Evolutionary conservation across 108 stramenopile species (phyloP).

Genomic region (Mediolabrus comicus): DNA sequence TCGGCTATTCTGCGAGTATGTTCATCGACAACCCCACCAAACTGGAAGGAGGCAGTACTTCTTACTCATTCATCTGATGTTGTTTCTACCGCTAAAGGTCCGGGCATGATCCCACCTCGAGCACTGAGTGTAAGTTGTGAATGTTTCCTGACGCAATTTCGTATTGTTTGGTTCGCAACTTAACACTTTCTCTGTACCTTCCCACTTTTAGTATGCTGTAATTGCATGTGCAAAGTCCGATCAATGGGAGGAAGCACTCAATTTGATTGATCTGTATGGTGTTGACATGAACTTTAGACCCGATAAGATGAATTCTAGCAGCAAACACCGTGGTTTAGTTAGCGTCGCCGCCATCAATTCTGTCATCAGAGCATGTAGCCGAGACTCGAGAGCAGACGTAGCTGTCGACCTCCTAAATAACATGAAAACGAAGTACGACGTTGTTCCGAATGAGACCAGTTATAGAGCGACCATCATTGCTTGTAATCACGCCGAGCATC

Average conservation of each 20-base stretch:
- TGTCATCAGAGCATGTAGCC: conserved; percentile 64
- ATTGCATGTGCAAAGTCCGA: conserved; percentile 45
- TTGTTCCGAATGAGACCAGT: conserved; percentile 47
- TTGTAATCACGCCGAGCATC: conserved; percentile 76
- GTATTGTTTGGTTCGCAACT: not conserved
- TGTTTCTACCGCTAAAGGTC: conserved; percentile 37
- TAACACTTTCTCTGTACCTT: not conserved
- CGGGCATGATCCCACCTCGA: conserved; percentile 45
- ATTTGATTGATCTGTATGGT: conserved; percentile 65
- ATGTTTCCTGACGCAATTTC: not conserved
- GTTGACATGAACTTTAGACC: conserved; percentile 1
- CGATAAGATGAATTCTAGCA: not conserved
- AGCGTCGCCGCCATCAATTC: conserved; percentile 53
- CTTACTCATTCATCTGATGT: conserved; percentile 66
- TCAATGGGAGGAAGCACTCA: conserved; percentile 59
- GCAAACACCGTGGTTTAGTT: conserved; percentile 6
- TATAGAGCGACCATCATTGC: conserved; percentile 72
- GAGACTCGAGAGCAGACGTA: conserved; percentile 62
- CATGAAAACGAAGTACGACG: conserved; percentile 40
- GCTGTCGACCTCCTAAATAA: conserved; percentile 62
- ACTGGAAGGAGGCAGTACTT: conserved; percentile 61
- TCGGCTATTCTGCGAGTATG: conserved; percentile 63
- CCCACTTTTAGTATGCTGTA: conserved; percentile 13
- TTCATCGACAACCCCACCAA: conserved; percentile 13
- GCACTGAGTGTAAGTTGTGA: conserved; percentile 44